A percentile compares a stretch with the other conserved stretches of the same genome.
These are phyloP conservation scores for Curvularia sp. DNA, from an alignment of 2,329 filamentous ascomycete genomes.

Conservation along the genomic window DNA sequence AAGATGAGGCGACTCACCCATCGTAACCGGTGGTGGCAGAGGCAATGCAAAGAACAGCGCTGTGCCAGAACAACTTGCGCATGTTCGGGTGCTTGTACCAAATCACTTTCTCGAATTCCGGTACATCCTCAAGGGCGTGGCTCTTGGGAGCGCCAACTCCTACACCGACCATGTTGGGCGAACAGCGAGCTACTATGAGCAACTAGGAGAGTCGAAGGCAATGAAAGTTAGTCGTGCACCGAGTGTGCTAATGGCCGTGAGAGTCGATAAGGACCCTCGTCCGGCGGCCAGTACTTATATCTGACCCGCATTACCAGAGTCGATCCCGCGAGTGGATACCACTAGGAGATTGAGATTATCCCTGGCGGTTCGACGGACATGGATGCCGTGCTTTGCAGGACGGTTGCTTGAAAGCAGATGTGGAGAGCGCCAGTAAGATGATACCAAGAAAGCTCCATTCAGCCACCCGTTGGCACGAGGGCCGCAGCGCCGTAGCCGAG, in stretches of 20 bases:
- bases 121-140: conserved; percentile 56
- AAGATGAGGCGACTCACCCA: conserved; percentile 51
- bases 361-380: conserved; percentile 24
- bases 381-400: conserved; percentile 25
- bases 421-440: conserved; percentile 25
- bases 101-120: conserved; percentile 59
- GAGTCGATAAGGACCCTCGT: conserved; percentile 15
- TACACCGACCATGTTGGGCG: conserved; percentile 24
- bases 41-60: conserved; percentile 58
- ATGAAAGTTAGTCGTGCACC: conserved; percentile 17
- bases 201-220: neutral
- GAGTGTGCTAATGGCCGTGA: conserved; percentile 25
- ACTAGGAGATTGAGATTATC: conserved; percentile 12
- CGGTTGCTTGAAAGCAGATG: conserved; percentile 20
- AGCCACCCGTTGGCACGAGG: conserved; percentile 35
- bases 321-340: conserved; percentile 8
- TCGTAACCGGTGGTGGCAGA: conserved; percentile 65
- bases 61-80: conserved; percentile 63
- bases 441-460: conserved; percentile 19
- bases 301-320: conserved; percentile 9
- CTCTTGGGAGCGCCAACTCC: conserved; percentile 25
- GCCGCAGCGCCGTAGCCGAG: conserved; percentile 31
- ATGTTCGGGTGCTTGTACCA: conserved; percentile 63
- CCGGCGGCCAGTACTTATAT: conserved; percentile 30
- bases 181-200: conserved; percentile 1